phyloP scores from a whole-genome alignment of 2,329 filamentous ascomycete species.

The Sordariomycetes sp. region DNA sequence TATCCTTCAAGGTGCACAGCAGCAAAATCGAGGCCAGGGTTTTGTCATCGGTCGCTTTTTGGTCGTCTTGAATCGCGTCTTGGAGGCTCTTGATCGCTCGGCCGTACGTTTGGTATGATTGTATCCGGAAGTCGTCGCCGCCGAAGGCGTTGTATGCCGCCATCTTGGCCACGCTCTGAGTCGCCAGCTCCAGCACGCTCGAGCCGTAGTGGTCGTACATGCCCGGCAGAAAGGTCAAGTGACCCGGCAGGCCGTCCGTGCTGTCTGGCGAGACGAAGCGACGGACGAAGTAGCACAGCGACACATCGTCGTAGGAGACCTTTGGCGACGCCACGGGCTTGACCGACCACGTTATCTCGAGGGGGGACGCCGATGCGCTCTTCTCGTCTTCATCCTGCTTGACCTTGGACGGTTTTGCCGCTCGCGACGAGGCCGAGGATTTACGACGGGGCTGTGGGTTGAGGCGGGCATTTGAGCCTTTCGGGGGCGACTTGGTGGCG shows the following conservation, averaged over 20 bases:
- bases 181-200: constrained; percentile 19
- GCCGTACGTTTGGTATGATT: constrained; percentile 19
- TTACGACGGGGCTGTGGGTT: background rate
- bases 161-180: constrained; percentile 21
- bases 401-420: background rate
- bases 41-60: constrained; percentile 16
- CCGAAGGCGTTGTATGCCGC: constrained; percentile 22
- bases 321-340: background rate
- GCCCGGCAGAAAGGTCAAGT: constrained; percentile 20
- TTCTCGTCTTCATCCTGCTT: background rate
- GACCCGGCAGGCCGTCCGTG: constrained; percentile 19
- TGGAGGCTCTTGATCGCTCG: constrained; percentile 17
- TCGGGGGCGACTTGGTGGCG: too few species aligned
- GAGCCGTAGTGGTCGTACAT: constrained; percentile 15
- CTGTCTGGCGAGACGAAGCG: constrained; percentile 21
- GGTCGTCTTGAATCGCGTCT: constrained; percentile 13
- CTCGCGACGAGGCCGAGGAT: background rate
- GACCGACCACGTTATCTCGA: background rate
- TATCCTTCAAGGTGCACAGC: constrained; percentile 21
- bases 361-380: background rate
- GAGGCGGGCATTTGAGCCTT: too few species aligned
- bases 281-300: constrained; percentile 21
- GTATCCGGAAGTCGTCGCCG: constrained; percentile 13
- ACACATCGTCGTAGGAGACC: constrained; percentile 15
- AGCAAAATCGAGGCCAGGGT: constrained; percentile 19